Evolutionary conservation across 176 grass and related monocot genomes (phyloP).

Genomic region (Paspalum notatum): DNA sequence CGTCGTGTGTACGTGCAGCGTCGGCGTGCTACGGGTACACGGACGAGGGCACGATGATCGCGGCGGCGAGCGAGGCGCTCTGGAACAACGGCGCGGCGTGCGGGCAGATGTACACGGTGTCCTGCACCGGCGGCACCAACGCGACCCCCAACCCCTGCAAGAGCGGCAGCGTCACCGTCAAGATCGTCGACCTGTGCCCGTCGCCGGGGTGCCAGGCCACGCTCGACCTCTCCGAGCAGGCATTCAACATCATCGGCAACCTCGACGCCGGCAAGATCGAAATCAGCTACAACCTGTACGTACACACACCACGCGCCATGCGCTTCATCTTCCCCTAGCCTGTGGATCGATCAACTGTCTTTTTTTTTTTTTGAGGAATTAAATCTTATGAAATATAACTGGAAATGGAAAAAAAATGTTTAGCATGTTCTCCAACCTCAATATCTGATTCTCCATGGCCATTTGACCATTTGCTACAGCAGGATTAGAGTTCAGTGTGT

Average conservation of each 20-base stretch:
- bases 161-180: constrained; percentile 38
- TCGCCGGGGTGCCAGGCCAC: constrained; percentile 38
- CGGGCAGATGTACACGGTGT: constrained; percentile 36
- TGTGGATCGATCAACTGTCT: too few relatives aligned
- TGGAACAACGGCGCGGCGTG: constrained; percentile 25
- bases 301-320: too few relatives aligned
- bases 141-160: constrained; percentile 49
- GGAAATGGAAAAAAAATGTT: too few relatives aligned
- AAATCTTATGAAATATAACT: too few relatives aligned
- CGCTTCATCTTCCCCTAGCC: too few relatives aligned
- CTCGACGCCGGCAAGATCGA: constrained; percentile 55
- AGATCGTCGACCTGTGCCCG: constrained; percentile 53
- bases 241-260: constrained; percentile 44
- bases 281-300: constrained; percentile 53
- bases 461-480: too few relatives aligned
- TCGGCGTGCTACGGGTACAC: constrained; percentile 39
- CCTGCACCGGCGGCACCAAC: constrained; percentile 16
- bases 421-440: too few relatives aligned
- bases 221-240: constrained; percentile 61
- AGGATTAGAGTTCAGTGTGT: too few relatives aligned
- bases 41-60: constrained; percentile 36
- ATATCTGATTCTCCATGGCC: too few relatives aligned
- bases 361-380: too few relatives aligned
- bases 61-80: constrained; percentile 30
- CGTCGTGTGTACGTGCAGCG: neutral